phyloP scores from a whole-genome alignment of 2,329 filamentous ascomycete species.

The Cercospora berteroae region DNA sequence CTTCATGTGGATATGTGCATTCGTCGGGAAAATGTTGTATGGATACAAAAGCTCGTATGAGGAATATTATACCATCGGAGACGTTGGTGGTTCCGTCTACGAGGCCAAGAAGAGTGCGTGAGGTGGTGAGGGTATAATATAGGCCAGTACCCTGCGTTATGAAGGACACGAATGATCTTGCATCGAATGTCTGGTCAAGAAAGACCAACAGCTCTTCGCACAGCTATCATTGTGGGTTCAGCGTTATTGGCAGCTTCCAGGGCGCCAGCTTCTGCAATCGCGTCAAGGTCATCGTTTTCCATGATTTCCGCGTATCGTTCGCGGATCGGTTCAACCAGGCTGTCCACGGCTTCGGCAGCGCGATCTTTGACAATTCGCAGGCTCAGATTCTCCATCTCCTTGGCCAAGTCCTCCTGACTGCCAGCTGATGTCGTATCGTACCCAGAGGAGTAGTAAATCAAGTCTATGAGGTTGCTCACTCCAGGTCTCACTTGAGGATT shows the following conservation, averaged over 20 bases:
- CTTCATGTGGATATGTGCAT: slow-evolving; percentile 17
- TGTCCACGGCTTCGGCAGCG: slow-evolving; percentile 59
- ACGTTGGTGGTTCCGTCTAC: not conserved
- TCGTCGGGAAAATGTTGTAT: slow-evolving; percentile 1
- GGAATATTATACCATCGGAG: slow-evolving; percentile 7
- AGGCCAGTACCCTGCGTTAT: not conserved
- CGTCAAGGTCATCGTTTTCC: slow-evolving; percentile 52
- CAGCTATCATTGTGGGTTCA: slow-evolving; percentile 46
- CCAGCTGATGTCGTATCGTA: not conserved
- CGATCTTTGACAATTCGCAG: slow-evolving; percentile 63
- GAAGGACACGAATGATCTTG: not conserved
- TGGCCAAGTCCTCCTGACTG: slow-evolving; percentile 47
- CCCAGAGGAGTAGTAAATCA: slow-evolving; percentile 61
- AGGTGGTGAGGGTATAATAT: not conserved
- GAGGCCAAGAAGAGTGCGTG: not conserved
- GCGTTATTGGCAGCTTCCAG: slow-evolving; percentile 63
- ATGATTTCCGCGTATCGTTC: slow-evolving; percentile 57
- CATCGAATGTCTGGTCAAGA: not conserved
- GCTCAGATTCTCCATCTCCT: slow-evolving; percentile 44
- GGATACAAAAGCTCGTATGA: slow-evolving; percentile 8
- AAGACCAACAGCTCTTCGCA: slow-evolving; percentile 14
- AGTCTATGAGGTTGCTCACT: slow-evolving; percentile 80
- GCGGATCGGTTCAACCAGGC: slow-evolving; percentile 55
- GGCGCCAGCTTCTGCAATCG: slow-evolving; percentile 56
- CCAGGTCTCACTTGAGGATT: slow-evolving; percentile 69